phyloP scores from a whole-genome alignment of 345 rosid species.

The Moricandia moricandioides region DNA sequence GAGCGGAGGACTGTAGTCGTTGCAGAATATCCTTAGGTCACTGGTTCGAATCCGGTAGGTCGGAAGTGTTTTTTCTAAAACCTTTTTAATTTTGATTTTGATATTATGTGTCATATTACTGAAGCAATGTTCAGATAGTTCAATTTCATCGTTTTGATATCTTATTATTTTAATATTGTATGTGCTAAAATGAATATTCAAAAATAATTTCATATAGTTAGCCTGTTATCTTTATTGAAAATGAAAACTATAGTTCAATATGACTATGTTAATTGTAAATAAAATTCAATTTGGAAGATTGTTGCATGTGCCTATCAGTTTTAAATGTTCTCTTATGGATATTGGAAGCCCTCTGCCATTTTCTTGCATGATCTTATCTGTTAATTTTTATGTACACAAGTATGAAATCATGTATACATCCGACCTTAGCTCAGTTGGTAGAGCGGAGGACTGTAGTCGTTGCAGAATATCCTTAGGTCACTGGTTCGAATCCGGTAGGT shows the following conservation, averaged over 20 bases:
- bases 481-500: conserved; percentile 72
- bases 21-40: conserved; percentile 53
- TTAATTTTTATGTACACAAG: neutral
- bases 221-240: too few species aligned
- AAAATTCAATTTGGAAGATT: neutral
- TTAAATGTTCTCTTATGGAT: neutral
- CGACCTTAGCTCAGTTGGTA: conserved; percentile 95
- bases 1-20: conserved; percentile 98
- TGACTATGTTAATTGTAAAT: neutral
- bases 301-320: neutral
- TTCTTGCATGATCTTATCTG: too few species aligned
- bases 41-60: conserved; percentile 71
- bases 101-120: too few species aligned
- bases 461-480: conserved; percentile 54
- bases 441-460: conserved; percentile 97
- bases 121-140: too few species aligned
- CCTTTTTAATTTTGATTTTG: too few species aligned
- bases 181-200: too few species aligned
- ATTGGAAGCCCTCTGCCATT: too few species aligned
- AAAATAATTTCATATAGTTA: too few species aligned
- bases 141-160: too few species aligned
- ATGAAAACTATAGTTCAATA: too few species aligned
- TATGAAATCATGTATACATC: neutral
- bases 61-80: conserved; percentile 33
- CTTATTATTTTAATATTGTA: too few species aligned